Base-by-base conservation (phyloP, 1,284 basidiomycete genomes). In the Mycosarcoma maydis region DNA sequence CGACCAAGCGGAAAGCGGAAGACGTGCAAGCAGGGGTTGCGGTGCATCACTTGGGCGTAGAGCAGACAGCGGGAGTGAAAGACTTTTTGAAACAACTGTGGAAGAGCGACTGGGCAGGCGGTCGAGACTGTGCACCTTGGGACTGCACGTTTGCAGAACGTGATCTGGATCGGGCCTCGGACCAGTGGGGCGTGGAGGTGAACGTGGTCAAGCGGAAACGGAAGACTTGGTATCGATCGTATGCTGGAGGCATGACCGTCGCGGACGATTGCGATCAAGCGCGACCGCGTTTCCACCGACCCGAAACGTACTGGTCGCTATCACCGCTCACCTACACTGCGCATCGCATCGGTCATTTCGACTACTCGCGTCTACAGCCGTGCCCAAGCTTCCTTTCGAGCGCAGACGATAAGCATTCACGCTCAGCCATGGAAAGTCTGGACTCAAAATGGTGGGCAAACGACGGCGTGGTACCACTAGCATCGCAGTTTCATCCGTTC, bases 391-490 rank as follows among this genome's bases (percentile, higher is more conserved):
- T 57, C 37, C 16, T 54, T n/a, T n/a, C n/a, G n/a, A n/a, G n/a
- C n/a, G n/a, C n/a, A n/a, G n/a, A n/a, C n/a, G n/a, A n/a, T n/a
- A n/a, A n/a, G n/a, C n/a, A n/a, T n/a, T n/a, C n/a, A n/a, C n/a
- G n/a, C n/a, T n/a, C n/a, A 30, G 4, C 6, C 8, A 39, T 30
- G 48, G 17, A 36, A 26, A 17, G 8, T 22, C 10, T 66, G 16
- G 11, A 54, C 3, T 32, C 46, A 17, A 37, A 30, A 0, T 75
- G 72, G 72, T 69, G 60, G 55, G 46, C 48, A 9, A 75, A 75
- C 39, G 73, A 75, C 30, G 73, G 73, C 3, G 66, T 75, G 11
- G 71, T 75, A 5, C 73, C 73, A 3, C 27, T 75, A 0, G 73
- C 73, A 4, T 61, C 55, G 16, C 73, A 75, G 40, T 73, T 57